Evolutionary conservation across 768 basidiomycete genomes (phyloP), one percentile per base, ranked within the genome.

Genomic region (Imleria badia): DNA sequence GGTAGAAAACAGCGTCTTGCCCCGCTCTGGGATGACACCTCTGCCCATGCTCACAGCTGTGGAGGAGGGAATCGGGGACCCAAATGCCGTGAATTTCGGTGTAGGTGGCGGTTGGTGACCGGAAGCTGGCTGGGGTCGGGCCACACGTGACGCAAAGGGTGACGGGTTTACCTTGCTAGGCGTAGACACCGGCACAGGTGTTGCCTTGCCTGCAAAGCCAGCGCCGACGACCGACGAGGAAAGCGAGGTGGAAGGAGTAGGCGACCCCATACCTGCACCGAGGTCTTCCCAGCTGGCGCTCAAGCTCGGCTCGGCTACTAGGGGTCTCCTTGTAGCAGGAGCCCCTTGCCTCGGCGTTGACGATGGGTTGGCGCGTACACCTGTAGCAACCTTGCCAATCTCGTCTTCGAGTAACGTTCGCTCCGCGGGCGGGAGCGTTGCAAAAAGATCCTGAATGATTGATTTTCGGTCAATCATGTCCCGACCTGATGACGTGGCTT

Each of bases 261-360:
- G 54, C 0, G 63, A 54, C 9, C 38, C 51, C 46, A 34, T 52
- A 46, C 48, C 62, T 56, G 74, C 30, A 42, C 65, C 51, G 6
- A 83, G 64, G 35, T 85, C 79, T 66, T 89, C 85, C 88, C 87
- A 87, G 34, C 85, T 84, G 64, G 82, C 81, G 26, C 78, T 80
- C 59, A 67, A 80, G 29, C 78, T 79, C 46, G 40, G 58, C 46
- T 77, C 74, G 41, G 68, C 59, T 17, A 51, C 29, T 33, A 58
- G 55, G 30, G 62, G 58, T 55, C 56, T 66, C 41, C 66, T 68
- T 26, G 52, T 59, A 54, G 59, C 50, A 60, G 56, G 29, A 31
- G 43, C 6, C 6, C 29, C 41, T 14, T 51, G 67, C 40, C 45
- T 56, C 23, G 40, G 51, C 0, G 42, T 46, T 8, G 45, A 53